Conservation (phyloP, 495 filamentous ascomycete species). For the Aspergillus nidulans region DNA sequence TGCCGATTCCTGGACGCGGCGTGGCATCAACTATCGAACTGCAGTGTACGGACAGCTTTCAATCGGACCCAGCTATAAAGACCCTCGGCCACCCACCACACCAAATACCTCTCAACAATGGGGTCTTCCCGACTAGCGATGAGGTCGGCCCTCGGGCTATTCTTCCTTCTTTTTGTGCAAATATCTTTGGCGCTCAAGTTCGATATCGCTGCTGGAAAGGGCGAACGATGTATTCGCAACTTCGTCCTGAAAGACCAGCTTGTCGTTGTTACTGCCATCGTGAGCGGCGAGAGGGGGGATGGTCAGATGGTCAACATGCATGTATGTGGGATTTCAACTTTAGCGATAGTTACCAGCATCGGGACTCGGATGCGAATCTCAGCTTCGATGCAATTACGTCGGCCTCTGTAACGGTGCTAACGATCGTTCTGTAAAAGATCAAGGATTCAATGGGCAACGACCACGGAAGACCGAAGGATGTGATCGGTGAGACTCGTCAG, state of each 20-base stretch:
- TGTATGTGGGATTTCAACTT: conserved; percentile 50
- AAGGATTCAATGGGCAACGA: conserved; percentile 93
- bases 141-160: conserved; percentile 32
- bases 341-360: background rate
- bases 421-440: conserved; percentile 56
- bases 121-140: conserved; percentile 30
- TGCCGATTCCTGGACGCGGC: conserved; percentile 17
- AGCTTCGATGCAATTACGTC: background rate
- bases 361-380: background rate
- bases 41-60: conserved; percentile 15
- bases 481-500: conserved; percentile 86
- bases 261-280: conserved; percentile 95
- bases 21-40: conserved; percentile 24
- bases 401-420: conserved; percentile 8
- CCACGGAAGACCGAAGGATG: conserved; percentile 84
- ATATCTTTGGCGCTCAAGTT: conserved; percentile 81
- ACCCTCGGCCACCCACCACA: conserved; percentile 24
- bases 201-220: conserved; percentile 72
- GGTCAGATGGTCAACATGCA: conserved; percentile 94
- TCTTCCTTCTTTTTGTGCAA: conserved; percentile 46
- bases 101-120: conserved; percentile 26
- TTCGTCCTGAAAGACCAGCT: conserved; percentile 90
- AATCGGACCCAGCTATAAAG: conserved; percentile 16
- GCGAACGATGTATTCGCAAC: conserved; percentile 91
- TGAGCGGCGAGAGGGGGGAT: conserved; percentile 81